Evolutionary conservation across 495 filamentous ascomycete species (phyloP), one percentile per base, ranked within the genome.

Genomic region (Penicillium argentinense): DNA sequence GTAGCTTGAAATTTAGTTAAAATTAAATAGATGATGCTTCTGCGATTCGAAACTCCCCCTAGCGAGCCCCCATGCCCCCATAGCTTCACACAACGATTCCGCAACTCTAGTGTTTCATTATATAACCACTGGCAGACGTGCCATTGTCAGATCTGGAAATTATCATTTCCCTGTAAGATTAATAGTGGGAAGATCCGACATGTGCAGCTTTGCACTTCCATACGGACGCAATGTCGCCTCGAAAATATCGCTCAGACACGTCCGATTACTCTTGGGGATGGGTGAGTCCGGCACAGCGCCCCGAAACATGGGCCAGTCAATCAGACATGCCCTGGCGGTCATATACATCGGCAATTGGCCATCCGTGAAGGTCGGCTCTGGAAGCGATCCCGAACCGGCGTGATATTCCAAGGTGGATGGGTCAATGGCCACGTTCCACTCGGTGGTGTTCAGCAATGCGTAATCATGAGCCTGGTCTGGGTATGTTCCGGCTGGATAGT

Each of bases 151-250:
- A n/a, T 18, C 18, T 18, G 9, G 13, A 11, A 30, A 30, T 6
- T 30, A 30, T 30, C 28, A 5, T 12, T 18, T 9, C 16, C 6
- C 11, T 26, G 45, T 41, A 2, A 51, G 21, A 25, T 51, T 40
- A 25, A 51, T 51, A 3, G 40, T 49, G 1, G 81, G 80, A 43
- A 85, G 57, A 49, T 83, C 76, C 9, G 75, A 74, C 71, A 83
- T 81, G 59, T 81, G 79, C 36, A 80, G 50, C 65, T 82, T 82
- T 37, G 76, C 73, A 50, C 68, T 71, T 4, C 74, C 80, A 60
- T 80, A 81, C 19, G 81, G 81, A 45, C 76, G 68, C 21, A 84
- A 54, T 26, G 55, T 68, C 11, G 73, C 71, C 39, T 70, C 60
- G 21, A 70, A 69, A 28, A 65, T 48, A 22, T 63, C 60, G 0